A percentile compares a stretch with the other conserved stretches of the same genome.
Conservation (phyloP, 2,329 filamentous ascomycete species). For the Aschersonia sp. region DNA sequence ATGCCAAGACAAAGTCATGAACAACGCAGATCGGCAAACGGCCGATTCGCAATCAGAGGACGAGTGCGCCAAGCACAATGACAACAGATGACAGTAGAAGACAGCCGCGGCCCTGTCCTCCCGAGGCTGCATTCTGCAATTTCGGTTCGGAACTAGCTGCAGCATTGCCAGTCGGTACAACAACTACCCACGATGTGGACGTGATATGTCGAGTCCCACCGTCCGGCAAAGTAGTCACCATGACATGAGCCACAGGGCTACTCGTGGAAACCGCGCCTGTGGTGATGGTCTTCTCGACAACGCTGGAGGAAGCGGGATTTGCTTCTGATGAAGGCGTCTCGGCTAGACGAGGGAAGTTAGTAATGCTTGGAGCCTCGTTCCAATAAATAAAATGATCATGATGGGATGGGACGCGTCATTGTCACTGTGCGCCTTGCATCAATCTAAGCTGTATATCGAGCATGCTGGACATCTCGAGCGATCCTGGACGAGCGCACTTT, state of each 20-base stretch:
- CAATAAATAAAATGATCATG: too few relatives aligned
- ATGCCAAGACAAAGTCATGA: too few relatives aligned
- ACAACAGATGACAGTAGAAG: slow-evolving; percentile 12
- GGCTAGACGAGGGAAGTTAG: slow-evolving; percentile 2
- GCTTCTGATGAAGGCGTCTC: neutral
- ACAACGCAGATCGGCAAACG: too few relatives aligned
- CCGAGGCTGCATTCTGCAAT: slow-evolving; percentile 22
- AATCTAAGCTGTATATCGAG: too few relatives aligned
- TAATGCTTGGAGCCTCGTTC: neutral
- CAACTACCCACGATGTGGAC: slow-evolving; percentile 33
- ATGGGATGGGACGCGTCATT: too few relatives aligned
- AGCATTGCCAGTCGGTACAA: slow-evolving; percentile 19
- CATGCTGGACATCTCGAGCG: neutral
- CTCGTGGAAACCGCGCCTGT: slow-evolving; percentile 19
- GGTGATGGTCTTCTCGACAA: slow-evolving; percentile 16
- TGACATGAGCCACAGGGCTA: slow-evolving; percentile 21
- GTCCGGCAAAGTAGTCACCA: slow-evolving; percentile 29
- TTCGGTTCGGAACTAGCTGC: slow-evolving; percentile 15
- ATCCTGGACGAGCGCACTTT: neutral
- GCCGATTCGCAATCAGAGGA: neutral
- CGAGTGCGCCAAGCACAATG: slow-evolving; percentile 9
- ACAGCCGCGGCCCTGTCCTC: slow-evolving; percentile 6
- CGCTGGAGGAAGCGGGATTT: slow-evolving; percentile 5
- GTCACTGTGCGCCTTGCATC: too few relatives aligned
- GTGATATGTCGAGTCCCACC: slow-evolving; percentile 31